phyloP scores from a whole-genome alignment of 768 basidiomycete genomes.

The Auricularia cornea region DNA sequence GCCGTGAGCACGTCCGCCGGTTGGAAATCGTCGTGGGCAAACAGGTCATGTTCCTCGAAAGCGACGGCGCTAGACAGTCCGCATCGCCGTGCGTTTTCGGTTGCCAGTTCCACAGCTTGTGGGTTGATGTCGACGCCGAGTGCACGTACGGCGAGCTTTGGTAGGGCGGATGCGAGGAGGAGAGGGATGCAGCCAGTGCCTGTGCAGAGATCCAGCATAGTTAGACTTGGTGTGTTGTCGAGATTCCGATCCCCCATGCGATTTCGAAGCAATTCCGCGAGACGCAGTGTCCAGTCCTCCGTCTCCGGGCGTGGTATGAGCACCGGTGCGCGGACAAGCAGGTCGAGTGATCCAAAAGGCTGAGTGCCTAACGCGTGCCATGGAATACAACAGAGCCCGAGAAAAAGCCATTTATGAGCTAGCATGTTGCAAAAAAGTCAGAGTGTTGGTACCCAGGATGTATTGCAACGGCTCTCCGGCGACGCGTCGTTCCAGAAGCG shows the following conservation, averaged over 20 bases:
- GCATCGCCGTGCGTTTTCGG: conserved; percentile 33
- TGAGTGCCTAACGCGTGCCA: conserved; percentile 48
- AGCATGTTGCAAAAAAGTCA: too few relatives aligned
- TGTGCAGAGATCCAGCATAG: conserved; percentile 83
- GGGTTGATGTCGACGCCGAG: conserved; percentile 41
- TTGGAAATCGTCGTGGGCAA: conserved; percentile 9
- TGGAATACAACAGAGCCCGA: background rate
- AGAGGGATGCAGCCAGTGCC: conserved; percentile 90
- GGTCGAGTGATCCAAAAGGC: conserved; percentile 77
- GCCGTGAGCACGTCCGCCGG: conserved; percentile 75
- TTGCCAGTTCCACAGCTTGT: conserved; percentile 55
- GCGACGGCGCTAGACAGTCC: conserved; percentile 17
- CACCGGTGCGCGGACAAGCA: conserved; percentile 66
- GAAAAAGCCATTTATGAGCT: background rate
- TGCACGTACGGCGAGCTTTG: conserved; percentile 33
- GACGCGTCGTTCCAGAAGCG: conserved; percentile 52
- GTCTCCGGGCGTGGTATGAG: conserved; percentile 96
- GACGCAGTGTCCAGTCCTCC: conserved; percentile 65
- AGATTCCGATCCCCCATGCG: conserved; percentile 22
- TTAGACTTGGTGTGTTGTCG: conserved; percentile 25
- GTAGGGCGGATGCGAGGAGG: conserved; percentile 33
- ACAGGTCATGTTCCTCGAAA: conserved; percentile 16
- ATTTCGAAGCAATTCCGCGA: conserved; percentile 41
- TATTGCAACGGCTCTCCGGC: conserved; percentile 82
- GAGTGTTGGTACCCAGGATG: conserved; percentile 56